A percentile compares a stretch with the other conserved stretches of the same genome.
Evolutionary conservation across 2,329 filamentous ascomycete species (phyloP).

Genomic region (Aspergillus transmontanensis): DNA sequence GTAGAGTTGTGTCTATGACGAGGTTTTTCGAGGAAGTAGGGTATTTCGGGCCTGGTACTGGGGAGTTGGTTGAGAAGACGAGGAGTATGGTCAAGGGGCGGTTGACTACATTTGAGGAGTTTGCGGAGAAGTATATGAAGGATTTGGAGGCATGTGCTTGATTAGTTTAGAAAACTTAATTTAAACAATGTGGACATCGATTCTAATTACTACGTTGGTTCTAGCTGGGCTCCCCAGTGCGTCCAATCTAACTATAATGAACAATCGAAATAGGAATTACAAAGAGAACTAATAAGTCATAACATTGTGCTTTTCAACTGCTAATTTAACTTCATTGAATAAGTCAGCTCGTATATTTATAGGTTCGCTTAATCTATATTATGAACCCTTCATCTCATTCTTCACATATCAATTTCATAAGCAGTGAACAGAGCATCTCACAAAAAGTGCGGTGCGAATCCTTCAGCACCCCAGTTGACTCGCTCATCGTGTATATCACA

Average conservation of each 20-base stretch:
- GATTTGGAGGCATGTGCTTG: not conserved
- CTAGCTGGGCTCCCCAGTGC: not conserved
- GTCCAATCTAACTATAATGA: not conserved
- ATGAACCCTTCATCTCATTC: too few species aligned
- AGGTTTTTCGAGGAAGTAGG: conserved; percentile 36
- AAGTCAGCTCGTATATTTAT: too few species aligned
- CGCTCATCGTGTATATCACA: too few species aligned
- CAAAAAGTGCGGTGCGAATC: too few species aligned
- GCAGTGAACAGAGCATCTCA: too few species aligned
- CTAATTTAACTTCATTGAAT: too few species aligned
- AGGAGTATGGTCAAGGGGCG: conserved; percentile 29
- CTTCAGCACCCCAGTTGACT: too few species aligned
- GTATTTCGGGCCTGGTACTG: conserved; percentile 39
- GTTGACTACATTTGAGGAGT: conserved; percentile 43
- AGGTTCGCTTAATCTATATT: too few species aligned
- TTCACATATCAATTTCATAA: too few species aligned
- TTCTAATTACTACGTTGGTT: not conserved
- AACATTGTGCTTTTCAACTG: not conserved
- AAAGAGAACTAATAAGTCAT: not conserved
- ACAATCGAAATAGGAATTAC: not conserved
- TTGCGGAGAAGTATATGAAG: conserved; percentile 14
- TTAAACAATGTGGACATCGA: not conserved
- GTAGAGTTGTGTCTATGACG: conserved; percentile 27
- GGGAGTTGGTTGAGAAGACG: conserved; percentile 35
- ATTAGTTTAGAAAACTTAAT: not conserved